Evolutionary conservation across 345 rosid genomes (phyloP), one percentile per base, ranked within the genome.

Genomic region (Leavenworthia alabamica): DNA sequence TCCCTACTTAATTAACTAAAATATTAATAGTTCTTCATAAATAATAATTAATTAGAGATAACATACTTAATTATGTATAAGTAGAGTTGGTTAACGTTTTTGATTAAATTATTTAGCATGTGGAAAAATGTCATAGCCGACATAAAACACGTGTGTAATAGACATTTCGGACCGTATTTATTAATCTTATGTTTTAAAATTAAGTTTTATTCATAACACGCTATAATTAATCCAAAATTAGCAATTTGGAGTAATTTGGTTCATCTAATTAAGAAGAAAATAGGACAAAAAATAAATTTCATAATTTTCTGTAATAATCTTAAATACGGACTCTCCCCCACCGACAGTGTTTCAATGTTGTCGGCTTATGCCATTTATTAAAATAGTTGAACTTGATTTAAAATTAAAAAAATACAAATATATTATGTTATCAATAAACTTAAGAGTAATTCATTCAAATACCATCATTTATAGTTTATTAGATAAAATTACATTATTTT

Each of bases 321-420:
- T 63, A 56, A 64, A 63, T 64, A 40, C 66, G 33, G 70, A 64
- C 65, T 54, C 74, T 61, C 50, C n/a, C n/a, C n/a, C 70, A 64
- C 70, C 66, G 75, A 71, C 75, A 71, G 29, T 56, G 70, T 40
- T 71, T 63, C 75, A 49, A 48, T 41, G 70, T 62, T 63, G 70
- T 64, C 75, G 68, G 74, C 63, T 53, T 61, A 54, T 45, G 45
- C 20, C 28, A 53, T 48, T 47, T 61, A 29, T 42, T 32, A 5
- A 58, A 41, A 23, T 40, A 44, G 1, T 51, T 59, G 24, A 49
- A 67, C 26, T 49, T 39, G 13, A 28, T 15, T 49, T 37, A 3
- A 1, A n/a, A 10, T 6, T 23, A n/a, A n/a, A n/a, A n/a, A 36
- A n/a, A n/a, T n/a, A n/a, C n/a, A n/a, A n/a, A n/a, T n/a, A n/a